Conservation (phyloP, 805 yeast genomes). For the Pichia exigua region DNA sequence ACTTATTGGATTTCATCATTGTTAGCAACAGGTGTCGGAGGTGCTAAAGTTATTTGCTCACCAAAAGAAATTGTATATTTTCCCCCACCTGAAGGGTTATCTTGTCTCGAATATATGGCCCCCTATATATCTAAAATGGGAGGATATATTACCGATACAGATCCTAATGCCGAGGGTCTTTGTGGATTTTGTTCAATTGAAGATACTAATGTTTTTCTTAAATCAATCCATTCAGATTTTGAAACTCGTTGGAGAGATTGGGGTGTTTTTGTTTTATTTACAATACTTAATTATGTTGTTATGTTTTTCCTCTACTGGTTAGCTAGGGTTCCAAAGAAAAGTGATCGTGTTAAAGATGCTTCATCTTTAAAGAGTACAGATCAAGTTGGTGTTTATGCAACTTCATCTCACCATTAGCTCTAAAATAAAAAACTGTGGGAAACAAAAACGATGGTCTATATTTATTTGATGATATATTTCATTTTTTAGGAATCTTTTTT, state of each 20-base stretch:
- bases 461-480: neutral
- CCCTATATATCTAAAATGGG: slow-evolving; percentile 31
- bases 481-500: neutral
- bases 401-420: neutral
- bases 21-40: slow-evolving; percentile 49
- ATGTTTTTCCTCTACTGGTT: slow-evolving; percentile 40
- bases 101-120: slow-evolving; percentile 50
- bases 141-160: slow-evolving; percentile 40
- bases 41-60: slow-evolving; percentile 40
- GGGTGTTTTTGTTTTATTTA: slow-evolving; percentile 47
- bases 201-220: slow-evolving; percentile 54
- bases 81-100: slow-evolving; percentile 44
- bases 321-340: slow-evolving; percentile 67
- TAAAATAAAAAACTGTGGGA: too few relatives aligned
- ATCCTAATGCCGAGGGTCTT: slow-evolving; percentile 34
- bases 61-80: slow-evolving; percentile 39
- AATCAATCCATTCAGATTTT: slow-evolving; percentile 34
- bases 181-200: slow-evolving; percentile 58
- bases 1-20: slow-evolving; percentile 56
- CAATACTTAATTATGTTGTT: slow-evolving; percentile 33
- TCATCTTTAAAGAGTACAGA: slow-evolving; percentile 17
- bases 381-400: neutral
- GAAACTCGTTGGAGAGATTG: slow-evolving; percentile 54
- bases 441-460: neutral
- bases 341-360: slow-evolving; percentile 26